Conservation (phyloP, 352 stramenopile genomes). For the Globisporangium abappressorium region DNA sequence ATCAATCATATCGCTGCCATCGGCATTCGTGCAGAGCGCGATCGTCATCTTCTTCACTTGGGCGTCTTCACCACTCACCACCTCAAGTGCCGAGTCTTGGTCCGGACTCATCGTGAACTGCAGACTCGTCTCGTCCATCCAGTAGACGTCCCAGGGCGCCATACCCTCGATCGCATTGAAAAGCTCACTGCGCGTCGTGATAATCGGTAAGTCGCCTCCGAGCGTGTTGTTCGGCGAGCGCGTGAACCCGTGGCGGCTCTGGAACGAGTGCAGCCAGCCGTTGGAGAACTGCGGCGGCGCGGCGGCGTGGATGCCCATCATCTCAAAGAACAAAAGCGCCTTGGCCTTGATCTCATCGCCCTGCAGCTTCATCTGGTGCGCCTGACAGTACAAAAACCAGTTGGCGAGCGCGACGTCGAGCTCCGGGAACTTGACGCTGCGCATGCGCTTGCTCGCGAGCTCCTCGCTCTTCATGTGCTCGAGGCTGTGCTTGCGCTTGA, state of each 20-base stretch:
- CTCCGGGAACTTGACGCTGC: slow-evolving; percentile 72
- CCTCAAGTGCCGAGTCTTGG: slow-evolving; percentile 14
- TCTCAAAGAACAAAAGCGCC: slow-evolving; percentile 60
- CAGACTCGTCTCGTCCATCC: slow-evolving; percentile 70
- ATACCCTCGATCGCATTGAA: slow-evolving; percentile 42
- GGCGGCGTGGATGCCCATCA: slow-evolving; percentile 44
- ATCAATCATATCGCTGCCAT: slow-evolving; percentile 66
- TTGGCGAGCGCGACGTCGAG: slow-evolving; percentile 78
- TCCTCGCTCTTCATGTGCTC: slow-evolving; percentile 76
- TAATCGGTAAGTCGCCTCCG: slow-evolving; percentile 36
- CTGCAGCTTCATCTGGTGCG: slow-evolving; percentile 49
- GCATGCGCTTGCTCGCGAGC: slow-evolving; percentile 71
- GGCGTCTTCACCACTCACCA: not conserved
- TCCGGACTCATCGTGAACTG: slow-evolving; percentile 46
- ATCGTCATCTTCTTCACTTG: slow-evolving; percentile 46
- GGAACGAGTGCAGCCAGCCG: slow-evolving; percentile 84
- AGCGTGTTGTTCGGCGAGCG: slow-evolving; percentile 21
- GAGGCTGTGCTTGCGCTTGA: slow-evolving; percentile 68
- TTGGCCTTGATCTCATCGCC: slow-evolving; percentile 78
- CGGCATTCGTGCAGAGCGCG: slow-evolving; percentile 60
- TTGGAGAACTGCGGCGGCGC: slow-evolving; percentile 82
- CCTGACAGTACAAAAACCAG: slow-evolving; percentile 77
- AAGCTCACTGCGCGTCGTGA: slow-evolving; percentile 44
- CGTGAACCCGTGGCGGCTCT: slow-evolving; percentile 69
- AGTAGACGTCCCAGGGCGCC: slow-evolving; percentile 63